Evolutionary conservation across 139 green algal genomes (phyloP), one percentile per base, ranked within the genome.

Genomic region (Haematococcus sp.): DNA sequence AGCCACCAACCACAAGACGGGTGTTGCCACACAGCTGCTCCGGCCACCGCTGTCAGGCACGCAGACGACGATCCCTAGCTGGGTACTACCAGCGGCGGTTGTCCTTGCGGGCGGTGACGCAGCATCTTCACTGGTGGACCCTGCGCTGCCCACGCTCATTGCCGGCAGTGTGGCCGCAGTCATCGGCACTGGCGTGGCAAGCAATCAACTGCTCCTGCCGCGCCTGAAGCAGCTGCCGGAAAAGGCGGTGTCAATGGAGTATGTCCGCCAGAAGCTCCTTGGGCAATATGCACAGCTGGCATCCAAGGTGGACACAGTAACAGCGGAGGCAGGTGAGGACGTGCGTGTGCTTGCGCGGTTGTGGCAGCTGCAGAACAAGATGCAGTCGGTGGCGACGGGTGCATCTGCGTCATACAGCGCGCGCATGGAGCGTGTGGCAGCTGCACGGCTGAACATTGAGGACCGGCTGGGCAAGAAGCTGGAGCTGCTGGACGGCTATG

Each of bases 361-460:
- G 64, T 97, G 91, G 83, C 93, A 97, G 87, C 83, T 97, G 66
- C 85, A 94, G 70, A 87, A 83, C 67, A 97, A 97, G 73, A 97
- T 97, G 92, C 77, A 89, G 70, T 80, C 88, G 0, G 89, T 97
- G 7, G 85, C 67, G 34, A 40, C 34, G 52, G 56, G 34, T 19
- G 13, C 54, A 32, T 25, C 61, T 40, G 68, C 43, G 9, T 75
- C 51, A 0, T 95, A 94, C 66, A 78, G 83, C 22, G 80, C 90
- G 19, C 86, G 91, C 30, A 88, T 94, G 17, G 87, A 83, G 31
- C 79, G 92, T 1, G 81, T 96, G 17, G 52, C 65, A 3, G 52
- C 60, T 11, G 92, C 90, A 1, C 75, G 84, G 0, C 35, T n/a
- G 4, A 86, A 82, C 46, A 84, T 97, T 49, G 92, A 97, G 80